Conservation (phyloP, 768 basidiomycete species). For the Exidia glandulosa region DNA sequence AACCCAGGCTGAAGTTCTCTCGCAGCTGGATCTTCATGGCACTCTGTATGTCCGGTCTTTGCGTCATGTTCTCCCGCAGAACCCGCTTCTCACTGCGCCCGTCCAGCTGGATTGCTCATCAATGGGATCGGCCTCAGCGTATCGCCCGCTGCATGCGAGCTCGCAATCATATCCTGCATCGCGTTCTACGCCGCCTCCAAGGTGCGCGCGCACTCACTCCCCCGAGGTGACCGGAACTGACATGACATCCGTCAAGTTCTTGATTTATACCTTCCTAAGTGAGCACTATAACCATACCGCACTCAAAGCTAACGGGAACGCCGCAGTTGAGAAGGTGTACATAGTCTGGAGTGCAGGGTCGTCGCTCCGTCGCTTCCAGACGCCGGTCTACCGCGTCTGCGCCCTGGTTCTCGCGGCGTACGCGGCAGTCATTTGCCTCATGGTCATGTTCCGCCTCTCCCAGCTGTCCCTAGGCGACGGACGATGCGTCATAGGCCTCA, state of each 20-base stretch:
- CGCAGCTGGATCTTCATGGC: constrained; percentile 3
- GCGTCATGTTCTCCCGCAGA: neutral
- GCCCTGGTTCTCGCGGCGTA: constrained; percentile 27
- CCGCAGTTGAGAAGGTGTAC: constrained; percentile 7
- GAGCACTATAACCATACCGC: constrained; percentile 3
- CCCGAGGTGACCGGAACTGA: constrained; percentile 14
- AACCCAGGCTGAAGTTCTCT: neutral
- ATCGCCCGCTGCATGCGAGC: constrained; percentile 24
- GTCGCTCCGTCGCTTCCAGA: constrained; percentile 22
- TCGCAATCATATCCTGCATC: constrained; percentile 35
- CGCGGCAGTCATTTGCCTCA: constrained; percentile 25
- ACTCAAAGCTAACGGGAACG: too few relatives aligned
- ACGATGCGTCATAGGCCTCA: constrained; percentile 38
- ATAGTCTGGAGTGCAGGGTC: constrained; percentile 10
- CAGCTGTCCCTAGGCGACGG: constrained; percentile 19
- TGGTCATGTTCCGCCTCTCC: constrained; percentile 20
- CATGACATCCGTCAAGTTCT: constrained; percentile 29
- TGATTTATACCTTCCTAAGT: constrained; percentile 38
- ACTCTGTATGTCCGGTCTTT: neutral
- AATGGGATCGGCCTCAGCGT: constrained; percentile 34
- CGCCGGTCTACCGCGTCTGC: constrained; percentile 32
- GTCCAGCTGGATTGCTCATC: constrained; percentile 30
- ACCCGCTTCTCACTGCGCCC: neutral
- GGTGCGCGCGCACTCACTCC: neutral
- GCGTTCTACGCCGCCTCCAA: constrained; percentile 13